phyloP scores from a whole-genome alignment of 805 yeast species.

The Nakazawaea siamensis region DNA sequence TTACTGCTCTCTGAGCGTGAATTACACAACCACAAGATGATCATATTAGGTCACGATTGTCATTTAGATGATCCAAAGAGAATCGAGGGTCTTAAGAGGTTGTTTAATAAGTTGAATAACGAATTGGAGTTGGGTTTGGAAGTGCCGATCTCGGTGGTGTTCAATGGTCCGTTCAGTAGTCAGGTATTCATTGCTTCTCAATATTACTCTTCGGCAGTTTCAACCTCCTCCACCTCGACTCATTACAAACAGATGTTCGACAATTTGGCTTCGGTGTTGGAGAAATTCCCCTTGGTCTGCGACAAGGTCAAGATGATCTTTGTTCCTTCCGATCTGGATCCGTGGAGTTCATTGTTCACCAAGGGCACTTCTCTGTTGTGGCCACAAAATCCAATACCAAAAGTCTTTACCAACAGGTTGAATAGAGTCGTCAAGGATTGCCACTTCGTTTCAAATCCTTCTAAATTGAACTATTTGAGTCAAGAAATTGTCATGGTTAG shows the following conservation, averaged over 20 bases:
- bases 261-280: slow-evolving; percentile 55
- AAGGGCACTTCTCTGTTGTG: slow-evolving; percentile 50
- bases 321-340: slow-evolving; percentile 88
- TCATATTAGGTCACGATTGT: slow-evolving; percentile 71
- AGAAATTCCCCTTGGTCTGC: slow-evolving; percentile 48
- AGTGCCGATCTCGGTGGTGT: slow-evolving; percentile 60
- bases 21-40: slow-evolving; percentile 45
- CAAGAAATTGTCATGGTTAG: slow-evolving; percentile 75
- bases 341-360: slow-evolving; percentile 74
- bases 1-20: slow-evolving; percentile 50
- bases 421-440: slow-evolving; percentile 47
- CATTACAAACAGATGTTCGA: slow-evolving; percentile 66
- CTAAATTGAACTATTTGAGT: slow-evolving; percentile 66
- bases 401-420: slow-evolving; percentile 60
- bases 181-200: slow-evolving; percentile 50
- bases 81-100: slow-evolving; percentile 56
- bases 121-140: slow-evolving; percentile 27
- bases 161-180: slow-evolving; percentile 76
- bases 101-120: slow-evolving; percentile 46
- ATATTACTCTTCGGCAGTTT: slow-evolving; percentile 34
- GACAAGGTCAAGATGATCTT: slow-evolving; percentile 52
- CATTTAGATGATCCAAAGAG: slow-evolving; percentile 52
- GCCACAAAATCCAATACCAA: slow-evolving; percentile 74
- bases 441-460: slow-evolving; percentile 69
- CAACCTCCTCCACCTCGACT: slow-evolving; percentile 42